These are phyloP conservation scores for Colletotrichum salicis DNA, from an alignment of 2,329 filamentous ascomycete genomes.

Conservation along the genomic window DNA sequence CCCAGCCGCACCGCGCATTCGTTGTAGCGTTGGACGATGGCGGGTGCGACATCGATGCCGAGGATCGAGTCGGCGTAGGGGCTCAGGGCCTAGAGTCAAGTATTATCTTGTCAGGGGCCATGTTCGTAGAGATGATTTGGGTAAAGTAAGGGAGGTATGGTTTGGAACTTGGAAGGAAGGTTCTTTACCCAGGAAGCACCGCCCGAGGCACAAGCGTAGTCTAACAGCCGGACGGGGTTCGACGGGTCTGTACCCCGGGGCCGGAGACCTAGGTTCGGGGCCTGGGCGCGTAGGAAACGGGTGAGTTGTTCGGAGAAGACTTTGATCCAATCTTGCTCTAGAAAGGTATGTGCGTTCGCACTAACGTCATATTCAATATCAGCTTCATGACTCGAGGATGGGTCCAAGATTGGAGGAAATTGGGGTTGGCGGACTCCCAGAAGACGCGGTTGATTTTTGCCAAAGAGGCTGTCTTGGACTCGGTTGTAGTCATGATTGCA, in stretches of 20 bases:
- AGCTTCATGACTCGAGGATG: neutral
- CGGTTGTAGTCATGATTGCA: conserved; percentile 6
- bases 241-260: neutral
- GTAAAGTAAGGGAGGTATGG: neutral
- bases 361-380: neutral
- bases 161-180: neutral
- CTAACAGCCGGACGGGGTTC: conserved; percentile 31
- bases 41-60: conserved; percentile 48
- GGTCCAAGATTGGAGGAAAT: neutral
- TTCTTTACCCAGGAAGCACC: conserved; percentile 34
- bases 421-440: conserved; percentile 26
- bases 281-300: conserved; percentile 31
- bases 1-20: conserved; percentile 39
- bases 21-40: conserved; percentile 48
- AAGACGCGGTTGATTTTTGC: conserved; percentile 33
- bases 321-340: conserved; percentile 36
- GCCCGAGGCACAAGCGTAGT: conserved; percentile 38
- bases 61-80: conserved; percentile 43
- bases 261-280: conserved; percentile 20
- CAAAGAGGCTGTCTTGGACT: conserved; percentile 11
- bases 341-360: conserved; percentile 24
- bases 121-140: no score
- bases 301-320: conserved; percentile 25
- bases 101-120: neutral
- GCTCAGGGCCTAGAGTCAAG: conserved; percentile 42